These are phyloP conservation scores for Ophiostoma fasciatum DNA, from an alignment of 2,329 filamentous ascomycete genomes.

Conservation along the genomic window DNA sequence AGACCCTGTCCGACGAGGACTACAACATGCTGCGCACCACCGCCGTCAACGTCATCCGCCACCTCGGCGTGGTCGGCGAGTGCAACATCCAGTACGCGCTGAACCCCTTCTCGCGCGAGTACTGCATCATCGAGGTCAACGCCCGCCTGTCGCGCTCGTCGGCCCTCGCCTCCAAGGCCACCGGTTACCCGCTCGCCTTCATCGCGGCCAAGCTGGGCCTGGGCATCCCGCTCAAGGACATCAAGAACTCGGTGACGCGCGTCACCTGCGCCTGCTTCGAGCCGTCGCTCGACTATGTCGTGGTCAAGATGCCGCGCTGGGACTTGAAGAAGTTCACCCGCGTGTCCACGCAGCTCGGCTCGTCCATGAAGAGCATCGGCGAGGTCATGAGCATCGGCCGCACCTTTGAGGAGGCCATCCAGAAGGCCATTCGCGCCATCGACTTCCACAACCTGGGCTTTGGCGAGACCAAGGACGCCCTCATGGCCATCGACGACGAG, in stretches of 20 bases:
- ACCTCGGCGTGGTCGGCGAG: conserved; percentile 93
- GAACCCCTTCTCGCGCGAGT: conserved; percentile 88
- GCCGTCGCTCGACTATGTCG: conserved; percentile 92
- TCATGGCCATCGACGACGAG: conserved; percentile 94
- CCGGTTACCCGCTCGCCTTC: conserved; percentile 89
- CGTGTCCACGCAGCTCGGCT: conserved; percentile 88
- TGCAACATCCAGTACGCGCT: conserved; percentile 98
- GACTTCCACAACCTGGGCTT: conserved; percentile 94
- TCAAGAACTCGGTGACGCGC: conserved; percentile 90
- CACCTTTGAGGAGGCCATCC: conserved; percentile 95
- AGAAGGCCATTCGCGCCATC: conserved; percentile 91
- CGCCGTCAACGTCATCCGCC: conserved; percentile 91
- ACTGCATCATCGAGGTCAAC: conserved; percentile 99
- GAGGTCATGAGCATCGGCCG: conserved; percentile 98
- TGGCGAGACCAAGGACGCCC: conserved; percentile 63
- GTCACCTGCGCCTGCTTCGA: conserved; percentile 96
- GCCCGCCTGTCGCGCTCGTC: conserved; percentile 91
- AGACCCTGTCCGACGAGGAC: conserved; percentile 92
- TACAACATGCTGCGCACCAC: conserved; percentile 99
- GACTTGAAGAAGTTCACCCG: conserved; percentile 98
- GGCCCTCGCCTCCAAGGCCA: conserved; percentile 90
- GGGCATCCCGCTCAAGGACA: conserved; percentile 88
- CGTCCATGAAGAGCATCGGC: conserved; percentile 98
- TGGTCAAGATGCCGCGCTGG: conserved; percentile 98
- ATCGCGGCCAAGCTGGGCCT: conserved; percentile 94